Evolutionary conservation across 73 alveolate genomes (phyloP), one percentile per base, ranked within the genome.

Genomic region (Halteria grandinella): DNA sequence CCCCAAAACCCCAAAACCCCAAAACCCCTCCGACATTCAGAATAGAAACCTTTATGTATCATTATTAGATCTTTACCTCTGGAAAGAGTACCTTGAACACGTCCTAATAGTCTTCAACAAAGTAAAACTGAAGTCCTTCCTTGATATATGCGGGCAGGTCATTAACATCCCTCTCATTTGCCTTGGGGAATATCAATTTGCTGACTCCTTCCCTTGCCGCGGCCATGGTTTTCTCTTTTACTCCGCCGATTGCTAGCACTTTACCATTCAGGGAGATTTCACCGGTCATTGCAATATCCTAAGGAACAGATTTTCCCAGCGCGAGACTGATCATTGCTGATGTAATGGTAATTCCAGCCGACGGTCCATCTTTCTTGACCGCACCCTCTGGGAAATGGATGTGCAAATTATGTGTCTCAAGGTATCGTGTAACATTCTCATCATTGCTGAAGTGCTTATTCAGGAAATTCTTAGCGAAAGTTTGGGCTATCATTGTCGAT

Each of bases 371-470:
- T 82, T 91, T 91, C 11, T 91, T 89, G 2, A 78, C 75, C n/a
- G 97, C 95, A 23, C 97, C 97, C 57, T 91, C 97, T 0, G 97
- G 97, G 81, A 91, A 88, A 57, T 91, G 94, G 58, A 91, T 45
- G 55, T 91, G 97, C 62, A 91, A 63, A 28, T 55, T 69, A 15
- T 70, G 77, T 73, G 70, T 72, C 53, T 91, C 90, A 21, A 47
- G 63, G 53, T 28, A 54, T 2, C 31, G 58, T 0, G 4, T 1
- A 23, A 58, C 78, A 27, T 23, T 7, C 33, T 47, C 29, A 15
- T 17, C 79, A 6, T 82, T 90, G 10, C 69, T 63, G 55, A 69
- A 57, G 62, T 64, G 58, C 31, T 55, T 77, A 49, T 55, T 36
- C 5, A 88, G 69, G 87, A 84, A 88, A 40, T 58, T 88, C 72